Percentiles rank a stretch among this genome's conserved stretches.
Conservation (phyloP, 805 yeast genomes). For the Zygotorulaspora danielsina region DNA sequence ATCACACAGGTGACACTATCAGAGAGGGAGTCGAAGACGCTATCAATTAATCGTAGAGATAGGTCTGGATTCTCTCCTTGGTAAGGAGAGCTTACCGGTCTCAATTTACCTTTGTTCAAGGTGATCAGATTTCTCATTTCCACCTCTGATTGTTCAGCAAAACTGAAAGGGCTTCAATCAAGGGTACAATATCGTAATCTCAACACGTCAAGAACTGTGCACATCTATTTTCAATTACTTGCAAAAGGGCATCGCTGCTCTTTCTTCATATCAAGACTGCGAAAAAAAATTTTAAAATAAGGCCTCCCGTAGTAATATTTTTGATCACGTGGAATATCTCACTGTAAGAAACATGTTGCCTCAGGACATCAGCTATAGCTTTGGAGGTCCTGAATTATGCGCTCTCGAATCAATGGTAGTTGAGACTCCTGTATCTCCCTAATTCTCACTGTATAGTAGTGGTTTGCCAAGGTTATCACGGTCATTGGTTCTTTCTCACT, state of each 20-base stretch:
- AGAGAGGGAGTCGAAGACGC: constrained; percentile 64
- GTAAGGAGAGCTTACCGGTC: constrained; percentile 20
- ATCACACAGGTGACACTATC: constrained; percentile 68
- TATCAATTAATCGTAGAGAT: constrained; percentile 24
- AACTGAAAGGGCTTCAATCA: not conserved
- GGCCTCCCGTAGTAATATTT: no score
- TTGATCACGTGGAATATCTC: no score
- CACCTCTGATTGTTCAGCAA: not conserved
- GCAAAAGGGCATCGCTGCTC: constrained; percentile 3
- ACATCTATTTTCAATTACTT: no score
- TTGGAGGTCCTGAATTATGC: constrained; percentile 11
- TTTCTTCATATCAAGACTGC: not conserved
- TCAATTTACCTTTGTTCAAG: constrained; percentile 32
- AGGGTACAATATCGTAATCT: no score
- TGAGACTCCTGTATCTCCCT: constrained; percentile 19
- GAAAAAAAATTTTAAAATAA: constrained; percentile 6
- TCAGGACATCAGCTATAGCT: not conserved
- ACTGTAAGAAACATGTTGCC: no score
- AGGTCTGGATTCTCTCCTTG: constrained; percentile 15
- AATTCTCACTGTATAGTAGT: constrained; percentile 26
- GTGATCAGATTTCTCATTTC: constrained; percentile 36
- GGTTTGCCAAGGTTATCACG: constrained; percentile 28
- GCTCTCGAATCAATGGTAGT: constrained; percentile 23
- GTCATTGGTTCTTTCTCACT: constrained; percentile 15
- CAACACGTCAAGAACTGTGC: no score